Evolutionary conservation across 768 basidiomycete genomes (phyloP), one percentile per base, ranked within the genome.

Genomic region (Phaeotremella skinneri): DNA sequence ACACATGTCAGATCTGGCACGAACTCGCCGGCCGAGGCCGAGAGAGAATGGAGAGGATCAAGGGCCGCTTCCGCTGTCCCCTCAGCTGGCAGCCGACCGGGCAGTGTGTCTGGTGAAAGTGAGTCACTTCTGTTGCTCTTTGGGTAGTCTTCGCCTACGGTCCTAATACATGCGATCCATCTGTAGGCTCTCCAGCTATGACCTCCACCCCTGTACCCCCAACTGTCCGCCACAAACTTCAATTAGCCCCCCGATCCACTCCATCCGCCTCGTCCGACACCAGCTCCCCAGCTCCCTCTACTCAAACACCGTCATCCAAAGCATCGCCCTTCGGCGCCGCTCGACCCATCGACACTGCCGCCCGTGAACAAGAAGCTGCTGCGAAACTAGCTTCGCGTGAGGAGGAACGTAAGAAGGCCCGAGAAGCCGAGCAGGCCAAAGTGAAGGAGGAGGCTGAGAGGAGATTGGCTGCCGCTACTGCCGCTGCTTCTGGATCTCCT

Each of bases 271-370:
- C 82, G 2, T 87, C 89, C n/a, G 26, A 56, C 17, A 80, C 91
- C 43, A 85, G 87, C 0, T 90, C 89, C 6, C 32, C 51, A 1
- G 79, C 90, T 41, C 85, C 87, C 0, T 90, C 90, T 5, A 78
- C 82, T 56, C 78, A 81, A 16, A 74, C 79, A 51, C 66, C 80
- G 4, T 79, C 84, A 32, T 72, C 87, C 59, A 77, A 73, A 61
- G 62, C 80, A 4, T 91, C 83, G 74, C 93, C 93, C 4, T 98
- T 98, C 70, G 96, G 94, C 49, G 81, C 82, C 54, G 94, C 94
- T 32, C 87, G 88, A 67, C 91, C 94, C 13, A 88, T 97, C 21
- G 92, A 98, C 74, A 85, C 87, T 17, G 81, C 87, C 31, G 79
- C 82, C 0, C 83, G 84, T 53, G 92, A 97, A 69, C 56, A 55